Conservation (phyloP, 2,329 filamentous ascomycete genomes). For the Daldinia sp. region DNA sequence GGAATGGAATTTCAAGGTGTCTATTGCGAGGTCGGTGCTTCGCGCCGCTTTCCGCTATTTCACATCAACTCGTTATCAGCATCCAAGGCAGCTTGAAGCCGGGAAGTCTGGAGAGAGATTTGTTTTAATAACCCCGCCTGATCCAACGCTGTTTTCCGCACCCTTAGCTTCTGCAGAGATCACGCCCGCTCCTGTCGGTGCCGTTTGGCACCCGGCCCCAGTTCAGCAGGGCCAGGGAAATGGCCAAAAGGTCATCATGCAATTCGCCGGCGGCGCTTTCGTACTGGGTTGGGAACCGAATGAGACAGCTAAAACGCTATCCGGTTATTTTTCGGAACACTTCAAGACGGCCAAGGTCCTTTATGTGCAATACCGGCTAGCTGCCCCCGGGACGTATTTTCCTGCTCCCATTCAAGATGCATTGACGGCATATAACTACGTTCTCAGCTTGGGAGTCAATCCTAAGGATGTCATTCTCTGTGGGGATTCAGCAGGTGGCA, state of each 20-base stretch:
- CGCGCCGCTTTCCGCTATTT: not conserved
- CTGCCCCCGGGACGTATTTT: not conserved
- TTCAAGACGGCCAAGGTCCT: conserved; percentile 1
- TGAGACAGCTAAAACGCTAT: not conserved
- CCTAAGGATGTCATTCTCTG: not conserved
- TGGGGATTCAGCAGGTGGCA: not conserved
- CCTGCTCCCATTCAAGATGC: not conserved
- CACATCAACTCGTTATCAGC: not conserved
- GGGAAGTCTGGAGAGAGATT: not conserved
- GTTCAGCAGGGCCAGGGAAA: not conserved
- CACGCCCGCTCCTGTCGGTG: not conserved
- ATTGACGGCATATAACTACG: conserved; percentile 5
- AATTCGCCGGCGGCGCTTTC: not conserved
- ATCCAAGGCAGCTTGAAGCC: not conserved
- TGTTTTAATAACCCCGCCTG: not conserved
- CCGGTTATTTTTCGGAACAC: not conserved
- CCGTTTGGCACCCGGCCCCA: conserved; percentile 1
- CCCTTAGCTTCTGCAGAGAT: not conserved
- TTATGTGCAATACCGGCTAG: conserved; percentile 1
- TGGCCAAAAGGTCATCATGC: conserved; percentile 1
- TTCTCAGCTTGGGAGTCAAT: not conserved
- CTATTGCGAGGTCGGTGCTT: not conserved
- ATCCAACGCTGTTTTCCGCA: not conserved
- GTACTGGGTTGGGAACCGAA: conserved; percentile 5
- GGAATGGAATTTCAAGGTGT: not conserved